Base-by-base conservation (phyloP, 177 flowering plant species). In the Vitis hybrid region DNA sequence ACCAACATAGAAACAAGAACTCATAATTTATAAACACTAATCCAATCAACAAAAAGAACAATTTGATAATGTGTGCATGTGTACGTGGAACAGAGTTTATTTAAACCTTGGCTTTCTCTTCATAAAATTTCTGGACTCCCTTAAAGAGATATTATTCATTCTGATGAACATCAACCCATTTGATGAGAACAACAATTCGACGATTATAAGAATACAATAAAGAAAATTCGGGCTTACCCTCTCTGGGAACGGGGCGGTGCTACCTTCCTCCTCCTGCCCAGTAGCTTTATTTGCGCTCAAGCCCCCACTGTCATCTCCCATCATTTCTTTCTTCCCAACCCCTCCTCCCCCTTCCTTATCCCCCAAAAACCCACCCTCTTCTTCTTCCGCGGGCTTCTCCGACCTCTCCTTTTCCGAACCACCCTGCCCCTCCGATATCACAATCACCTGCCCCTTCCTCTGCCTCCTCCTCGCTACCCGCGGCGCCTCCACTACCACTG, bases 221-320 rank as follows among this genome's bases (percentile, higher is more conserved):
- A 33, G 60, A 60, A 15, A 47, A 60, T 11, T n/a, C 44, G 44
- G 44, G 33, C 71, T 62, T 79, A 92, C 97, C 85, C 73, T 86
- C 22, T 92, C 97, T 4, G 97, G 97, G 44, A 92, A 90, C 47
- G 95, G 95, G 4, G 92, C 79, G 8, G 90, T 85, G 31, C 65
- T 88, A 22, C 88, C 92, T 75, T 90, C 95, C 65, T 92, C 95
- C 65, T 92, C 93, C 72, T 81, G 84, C 3, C 87, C 93, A 53
- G 66, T 85, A 59, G 81, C 94, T 80, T 87, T 90, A 71, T 89
- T 89, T 57, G 95, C 91, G 73, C 94, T 88, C 80, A 89, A 79
- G 11, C 95, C 97, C 19, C 95, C 95, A 57, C 93, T 89, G 20
- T 85, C 90, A 63, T 86, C 91, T 9, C 67, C 92, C 87, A 86